Evolutionary conservation across 805 yeast genomes (phyloP), one percentile per base, ranked within the genome.

Genomic region (Danielia reshetovae): DNA sequence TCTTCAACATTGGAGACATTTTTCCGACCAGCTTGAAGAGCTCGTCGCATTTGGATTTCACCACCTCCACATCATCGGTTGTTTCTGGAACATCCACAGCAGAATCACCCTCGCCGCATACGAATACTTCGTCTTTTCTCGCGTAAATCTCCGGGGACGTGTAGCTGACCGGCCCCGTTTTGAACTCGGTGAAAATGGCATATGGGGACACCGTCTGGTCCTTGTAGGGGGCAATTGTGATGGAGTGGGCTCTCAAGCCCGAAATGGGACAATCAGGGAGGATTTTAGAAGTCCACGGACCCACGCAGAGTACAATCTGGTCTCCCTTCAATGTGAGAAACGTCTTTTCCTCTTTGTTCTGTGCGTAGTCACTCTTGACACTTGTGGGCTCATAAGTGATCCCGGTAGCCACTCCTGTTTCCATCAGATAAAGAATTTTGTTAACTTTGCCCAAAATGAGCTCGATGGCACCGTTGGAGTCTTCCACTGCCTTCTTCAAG

Each of bases 81-180:
- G 95, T 84, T 51, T 87, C 96, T 4, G 97, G 98, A 22, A 93
- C 77, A 35, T 85, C 89, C 17, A 85, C 95, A 14, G 83, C 73
- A 1, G 94, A 80, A 53, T 88, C 97, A 29, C 96, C 96, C 60
- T 93, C 98, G 29, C 98, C 97, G 62, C 97, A 90, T 2, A 93
- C 93, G 52, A 89, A 90, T 27, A 90, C 93, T 60, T 93, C 98
- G 60, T 90, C 96, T 51, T 80, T 82, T 56, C 98, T 75, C 7
- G 97, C 96, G 58, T 90, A 90, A 43, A 93, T 79, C 56, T 90
- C 98, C 0, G 98, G 98, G 2, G 94, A 78, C 16, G 85, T 89
- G 59, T 80, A 84, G 29, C 78, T 72, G 27, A 68, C 68, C 15
- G 72, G 66, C n/a, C 74, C 76, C n/a, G 85, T 66, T 52, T 80